Percentiles rank a stretch among this genome's conserved stretches.
Conservation (phyloP, 345 rosid genomes). For the Crucihimalaya himalaica region DNA sequence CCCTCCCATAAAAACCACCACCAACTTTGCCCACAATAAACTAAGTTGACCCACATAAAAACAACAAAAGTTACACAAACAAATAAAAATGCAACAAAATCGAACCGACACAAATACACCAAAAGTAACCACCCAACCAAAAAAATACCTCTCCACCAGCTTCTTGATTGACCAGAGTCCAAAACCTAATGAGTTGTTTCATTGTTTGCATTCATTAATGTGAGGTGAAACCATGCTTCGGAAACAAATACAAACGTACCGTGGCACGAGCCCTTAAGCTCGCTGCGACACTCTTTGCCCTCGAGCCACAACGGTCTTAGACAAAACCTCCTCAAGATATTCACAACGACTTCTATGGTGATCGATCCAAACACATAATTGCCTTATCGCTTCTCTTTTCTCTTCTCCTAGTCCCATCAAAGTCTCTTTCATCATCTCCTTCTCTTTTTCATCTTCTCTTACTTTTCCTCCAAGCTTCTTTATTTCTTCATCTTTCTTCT, state of each 20-base stretch:
- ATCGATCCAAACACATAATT: slow-evolving; percentile 83
- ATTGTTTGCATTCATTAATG: slow-evolving; percentile 10
- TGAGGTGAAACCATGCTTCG: slow-evolving; percentile 1
- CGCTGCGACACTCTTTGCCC: slow-evolving; percentile 34
- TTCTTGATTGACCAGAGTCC: slow-evolving; percentile 10
- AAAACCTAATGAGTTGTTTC: not conserved
- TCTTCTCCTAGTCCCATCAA: slow-evolving; percentile 63
- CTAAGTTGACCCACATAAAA: slow-evolving; percentile 7
- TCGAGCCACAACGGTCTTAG: slow-evolving; percentile 31
- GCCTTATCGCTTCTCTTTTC: slow-evolving; percentile 89
- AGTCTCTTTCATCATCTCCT: slow-evolving; percentile 48
- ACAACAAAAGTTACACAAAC: slow-evolving; percentile 10
- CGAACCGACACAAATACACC: slow-evolving; percentile 27
- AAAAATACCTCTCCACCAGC: slow-evolving; percentile 4
- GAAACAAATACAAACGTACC: slow-evolving; percentile 18
- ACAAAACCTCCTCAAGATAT: slow-evolving; percentile 48
- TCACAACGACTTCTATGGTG: slow-evolving; percentile 70
- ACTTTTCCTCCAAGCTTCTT: slow-evolving; percentile 50
- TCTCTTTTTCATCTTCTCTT: slow-evolving; percentile 57
- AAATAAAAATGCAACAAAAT: slow-evolving; percentile 1
- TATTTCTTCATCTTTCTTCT: slow-evolving; percentile 36
- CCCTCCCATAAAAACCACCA: slow-evolving; percentile 13
- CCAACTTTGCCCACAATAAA: slow-evolving; percentile 22
- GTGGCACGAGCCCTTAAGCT: slow-evolving; percentile 8
- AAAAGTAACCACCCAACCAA: slow-evolving; percentile 14